These are phyloP conservation scores for Quercus tomentella DNA, from an alignment of 331 rosid genomes.

Conservation along the genomic window DNA sequence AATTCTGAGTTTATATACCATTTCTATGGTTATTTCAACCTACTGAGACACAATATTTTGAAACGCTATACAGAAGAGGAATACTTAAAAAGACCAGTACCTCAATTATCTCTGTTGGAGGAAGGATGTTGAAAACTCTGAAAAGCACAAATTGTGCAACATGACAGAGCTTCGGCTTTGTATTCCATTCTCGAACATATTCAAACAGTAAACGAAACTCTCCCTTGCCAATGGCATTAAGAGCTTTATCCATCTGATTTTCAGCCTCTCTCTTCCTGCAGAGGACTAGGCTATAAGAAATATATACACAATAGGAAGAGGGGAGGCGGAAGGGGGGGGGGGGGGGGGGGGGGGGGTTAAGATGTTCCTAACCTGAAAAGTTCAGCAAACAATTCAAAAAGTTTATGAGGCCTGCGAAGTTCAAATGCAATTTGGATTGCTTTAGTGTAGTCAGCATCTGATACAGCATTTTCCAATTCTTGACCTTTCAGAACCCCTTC, in stretches of 20 bases:
- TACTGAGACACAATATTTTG: background rate
- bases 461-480: constrained; percentile 90
- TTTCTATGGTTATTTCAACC: background rate
- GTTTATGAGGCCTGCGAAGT: constrained; percentile 79
- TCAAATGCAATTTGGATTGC: constrained; percentile 87
- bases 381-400: constrained; percentile 52
- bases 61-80: background rate
- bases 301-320: background rate
- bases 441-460: constrained; percentile 74
- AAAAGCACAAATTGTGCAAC: constrained; percentile 79
- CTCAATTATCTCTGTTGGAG: constrained; percentile 71
- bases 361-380: constrained; percentile 70
- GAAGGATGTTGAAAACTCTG: constrained; percentile 65
- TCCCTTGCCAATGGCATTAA: constrained; percentile 48
- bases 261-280: constrained; percentile 65
- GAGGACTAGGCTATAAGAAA: constrained; percentile 18
- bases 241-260: constrained; percentile 56
- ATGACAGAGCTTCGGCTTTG: constrained; percentile 83
- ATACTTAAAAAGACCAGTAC: constrained; percentile 28
- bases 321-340: no score
- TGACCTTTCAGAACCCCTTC: constrained; percentile 87
- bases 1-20: constrained; percentile 3
- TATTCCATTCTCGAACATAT: constrained; percentile 86
- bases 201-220: constrained; percentile 61
- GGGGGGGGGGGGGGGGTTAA: background rate